Percentiles rank a stretch among this genome's conserved stretches.
Evolutionary conservation across 1,139 yeast species (phyloP).

Genomic region (Spencermartinsiella ligniputridi): DNA sequence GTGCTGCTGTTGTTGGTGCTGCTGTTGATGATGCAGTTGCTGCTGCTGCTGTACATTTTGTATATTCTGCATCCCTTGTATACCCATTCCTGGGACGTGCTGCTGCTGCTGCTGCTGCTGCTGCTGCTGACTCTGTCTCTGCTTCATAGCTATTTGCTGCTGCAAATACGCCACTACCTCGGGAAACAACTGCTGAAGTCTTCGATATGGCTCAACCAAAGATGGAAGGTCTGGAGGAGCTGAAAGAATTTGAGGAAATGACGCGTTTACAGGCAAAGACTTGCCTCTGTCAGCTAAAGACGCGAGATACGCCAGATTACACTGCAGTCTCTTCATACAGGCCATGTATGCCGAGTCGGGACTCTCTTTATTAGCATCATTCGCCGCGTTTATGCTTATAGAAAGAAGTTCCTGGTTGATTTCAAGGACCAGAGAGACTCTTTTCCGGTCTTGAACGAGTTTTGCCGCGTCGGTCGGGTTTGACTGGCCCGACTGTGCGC

Average conservation of each 20-base stretch:
- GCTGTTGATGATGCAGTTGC: too few relatives aligned
- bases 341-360: slow-evolving; percentile 22
- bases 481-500: background rate
- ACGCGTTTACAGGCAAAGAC: slow-evolving; percentile 18
- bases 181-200: slow-evolving; percentile 30
- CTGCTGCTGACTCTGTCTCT: slow-evolving; percentile 20
- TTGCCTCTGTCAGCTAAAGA: slow-evolving; percentile 26
- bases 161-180: slow-evolving; percentile 26
- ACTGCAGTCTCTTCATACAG: slow-evolving; percentile 33
- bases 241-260: slow-evolving; percentile 28
- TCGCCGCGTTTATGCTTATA: slow-evolving; percentile 23
- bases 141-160: slow-evolving; percentile 22
- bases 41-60: slow-evolving; percentile 12
- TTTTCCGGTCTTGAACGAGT: slow-evolving; percentile 23
- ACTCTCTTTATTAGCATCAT: slow-evolving; percentile 17
- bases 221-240: slow-evolving; percentile 32
- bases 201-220: slow-evolving; percentile 27
- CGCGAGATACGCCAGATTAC: slow-evolving; percentile 31
- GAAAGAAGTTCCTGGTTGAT: slow-evolving; percentile 33
- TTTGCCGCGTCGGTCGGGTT: slow-evolving; percentile 5
- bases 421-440: slow-evolving; percentile 27
- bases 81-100: slow-evolving; percentile 15
- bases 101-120: slow-evolving; percentile 19
- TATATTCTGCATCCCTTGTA: background rate
- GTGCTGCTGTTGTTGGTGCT: too few relatives aligned